phyloP scores from a whole-genome alignment of 805 yeast genomes.

The Wickerhamomyces alni region DNA sequence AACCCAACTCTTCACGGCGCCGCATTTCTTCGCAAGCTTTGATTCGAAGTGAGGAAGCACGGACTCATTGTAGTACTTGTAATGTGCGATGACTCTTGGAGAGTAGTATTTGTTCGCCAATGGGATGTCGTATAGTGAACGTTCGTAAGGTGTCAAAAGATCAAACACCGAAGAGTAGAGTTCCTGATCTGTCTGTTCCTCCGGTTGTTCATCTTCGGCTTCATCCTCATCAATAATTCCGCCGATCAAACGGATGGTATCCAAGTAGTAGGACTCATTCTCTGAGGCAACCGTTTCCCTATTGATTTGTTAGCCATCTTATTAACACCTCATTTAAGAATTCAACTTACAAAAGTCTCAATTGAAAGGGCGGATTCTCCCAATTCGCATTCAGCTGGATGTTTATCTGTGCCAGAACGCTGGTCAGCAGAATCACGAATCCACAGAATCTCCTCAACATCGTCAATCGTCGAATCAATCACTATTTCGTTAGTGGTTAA shows the following conservation, averaged over 20 bases:
- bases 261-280: conserved; percentile 14
- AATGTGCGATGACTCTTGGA: conserved; percentile 64
- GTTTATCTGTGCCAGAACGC: conserved; percentile 10
- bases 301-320: conserved; percentile 3
- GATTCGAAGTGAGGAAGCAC: conserved; percentile 25
- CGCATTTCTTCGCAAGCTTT: conserved; percentile 19
- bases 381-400: conserved; percentile 21
- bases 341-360: conserved; percentile 20
- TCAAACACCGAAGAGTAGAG: conserved; percentile 13
- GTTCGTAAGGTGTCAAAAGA: conserved; percentile 13
- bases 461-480: no score
- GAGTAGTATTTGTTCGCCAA: conserved; percentile 36
- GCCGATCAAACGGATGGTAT: conserved; percentile 7
- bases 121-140: conserved; percentile 18
- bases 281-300: conserved; percentile 24
- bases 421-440: background rate
- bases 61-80: conserved; percentile 37
- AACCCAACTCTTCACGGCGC: conserved; percentile 39
- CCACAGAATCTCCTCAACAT: background rate
- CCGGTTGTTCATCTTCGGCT: conserved; percentile 9
- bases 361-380: conserved; percentile 23
- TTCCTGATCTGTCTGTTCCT: conserved; percentile 12
- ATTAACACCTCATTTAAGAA: background rate
- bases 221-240: conserved; percentile 6
- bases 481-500: no score